phyloP scores from a whole-genome alignment of 2,329 filamentous ascomycete genomes.

The Alternaria tenuissima region DNA sequence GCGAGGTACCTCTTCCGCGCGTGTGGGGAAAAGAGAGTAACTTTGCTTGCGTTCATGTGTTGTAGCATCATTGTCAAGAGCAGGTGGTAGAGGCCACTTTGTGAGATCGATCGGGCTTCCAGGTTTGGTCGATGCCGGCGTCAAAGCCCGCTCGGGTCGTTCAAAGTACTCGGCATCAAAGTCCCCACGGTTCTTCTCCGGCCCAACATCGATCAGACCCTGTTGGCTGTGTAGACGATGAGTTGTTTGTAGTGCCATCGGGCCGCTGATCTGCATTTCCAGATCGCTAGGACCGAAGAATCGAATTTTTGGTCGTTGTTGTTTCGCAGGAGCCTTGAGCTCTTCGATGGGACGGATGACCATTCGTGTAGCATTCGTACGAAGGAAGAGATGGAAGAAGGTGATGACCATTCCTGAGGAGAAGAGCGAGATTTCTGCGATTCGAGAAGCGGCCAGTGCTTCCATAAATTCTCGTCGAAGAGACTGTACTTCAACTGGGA shows the following conservation, averaged over 20 bases:
- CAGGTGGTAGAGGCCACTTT: conserved; percentile 49
- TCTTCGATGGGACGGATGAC: conserved; percentile 61
- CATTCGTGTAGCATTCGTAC: conserved; percentile 67
- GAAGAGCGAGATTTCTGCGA: conserved; percentile 71
- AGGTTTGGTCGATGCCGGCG: conserved; percentile 38
- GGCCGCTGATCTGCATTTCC: conserved; percentile 53
- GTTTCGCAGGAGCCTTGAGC: conserved; percentile 50
- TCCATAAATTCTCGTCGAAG: conserved; percentile 54
- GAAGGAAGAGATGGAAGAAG: conserved; percentile 71
- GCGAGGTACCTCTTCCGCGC: conserved; percentile 50
- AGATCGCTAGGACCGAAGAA: conserved; percentile 56
- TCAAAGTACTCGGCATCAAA: conserved; percentile 46
- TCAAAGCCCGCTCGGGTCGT: conserved; percentile 42
- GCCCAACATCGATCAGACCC: conserved; percentile 47
- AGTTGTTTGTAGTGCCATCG: conserved; percentile 45
- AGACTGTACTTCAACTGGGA: conserved; percentile 69
- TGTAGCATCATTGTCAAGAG: conserved; percentile 30
- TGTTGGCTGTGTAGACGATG: conserved; percentile 46
- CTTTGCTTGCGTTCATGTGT: conserved; percentile 40
- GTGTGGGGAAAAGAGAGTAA: conserved; percentile 52
- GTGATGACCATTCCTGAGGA: conserved; percentile 71
- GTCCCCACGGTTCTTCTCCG: conserved; percentile 49
- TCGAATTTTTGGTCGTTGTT: conserved; percentile 59
- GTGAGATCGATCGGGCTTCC: conserved; percentile 43
- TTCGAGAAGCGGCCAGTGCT: conserved; percentile 65